Conservation (phyloP, 164 flowering plant species). For the Liriodendron chinense region DNA sequence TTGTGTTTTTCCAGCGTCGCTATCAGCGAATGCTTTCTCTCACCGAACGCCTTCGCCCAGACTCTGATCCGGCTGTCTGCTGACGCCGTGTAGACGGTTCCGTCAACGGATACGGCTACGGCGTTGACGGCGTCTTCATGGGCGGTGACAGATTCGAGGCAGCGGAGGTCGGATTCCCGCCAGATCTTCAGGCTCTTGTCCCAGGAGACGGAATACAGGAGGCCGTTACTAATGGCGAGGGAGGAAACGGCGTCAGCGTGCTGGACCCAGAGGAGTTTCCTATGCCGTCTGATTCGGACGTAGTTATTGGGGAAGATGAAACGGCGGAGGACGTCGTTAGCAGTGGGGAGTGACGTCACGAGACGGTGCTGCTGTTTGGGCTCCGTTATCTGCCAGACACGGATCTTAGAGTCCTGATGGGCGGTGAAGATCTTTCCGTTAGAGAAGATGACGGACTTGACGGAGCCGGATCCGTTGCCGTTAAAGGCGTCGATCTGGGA, state of each 20-base stretch:
- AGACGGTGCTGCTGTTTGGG: slow-evolving; percentile 29
- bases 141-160: slow-evolving; percentile 62
- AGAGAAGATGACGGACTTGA: slow-evolving; percentile 51
- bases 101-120: slow-evolving; percentile 53
- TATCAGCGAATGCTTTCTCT: slow-evolving; percentile 37
- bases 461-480: slow-evolving; percentile 46
- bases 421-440: slow-evolving; percentile 58
- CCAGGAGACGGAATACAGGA: slow-evolving; percentile 79
- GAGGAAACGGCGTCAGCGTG: slow-evolving; percentile 83
- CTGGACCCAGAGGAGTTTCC: slow-evolving; percentile 67
- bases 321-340: slow-evolving; percentile 54
- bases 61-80: slow-evolving; percentile 64
- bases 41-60: slow-evolving; percentile 44
- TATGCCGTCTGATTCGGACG: slow-evolving; percentile 68
- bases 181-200: slow-evolving; percentile 73
- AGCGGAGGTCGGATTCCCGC: slow-evolving; percentile 45
- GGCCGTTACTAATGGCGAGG: slow-evolving; percentile 30
- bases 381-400: slow-evolving; percentile 49
- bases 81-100: slow-evolving; percentile 74
- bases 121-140: slow-evolving; percentile 89
- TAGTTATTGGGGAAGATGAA: slow-evolving; percentile 55
- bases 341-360: slow-evolving; percentile 62
- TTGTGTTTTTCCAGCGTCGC: slow-evolving; percentile 81
- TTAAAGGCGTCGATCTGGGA: slow-evolving; percentile 40
- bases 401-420: slow-evolving; percentile 75